A percentile compares a stretch with the other conserved stretches of the same genome.
Conservation (phyloP, 306 rosid genomes). For the Trifolium fragiferum region DNA sequence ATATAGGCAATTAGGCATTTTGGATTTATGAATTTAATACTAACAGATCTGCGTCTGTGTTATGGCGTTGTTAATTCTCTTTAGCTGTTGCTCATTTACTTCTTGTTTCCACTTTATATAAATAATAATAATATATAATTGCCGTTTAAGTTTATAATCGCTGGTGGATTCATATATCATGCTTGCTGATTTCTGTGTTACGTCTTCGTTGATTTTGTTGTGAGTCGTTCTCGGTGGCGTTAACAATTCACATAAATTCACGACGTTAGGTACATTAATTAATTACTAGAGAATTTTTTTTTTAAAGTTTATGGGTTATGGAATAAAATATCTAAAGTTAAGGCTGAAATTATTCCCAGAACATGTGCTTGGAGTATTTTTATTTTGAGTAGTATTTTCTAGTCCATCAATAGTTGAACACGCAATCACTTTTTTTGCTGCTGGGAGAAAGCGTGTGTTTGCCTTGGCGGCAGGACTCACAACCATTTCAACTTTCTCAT, state of each 20-base stretch:
- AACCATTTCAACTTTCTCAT: background rate
- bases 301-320: background rate
- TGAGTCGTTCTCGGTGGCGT: background rate
- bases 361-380: background rate
- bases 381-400: background rate
- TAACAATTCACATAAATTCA: background rate
- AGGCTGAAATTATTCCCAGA: background rate
- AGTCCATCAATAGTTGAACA: background rate
- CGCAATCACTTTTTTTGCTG: background rate
- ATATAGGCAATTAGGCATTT: background rate
- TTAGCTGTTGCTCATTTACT: constrained; percentile 1
- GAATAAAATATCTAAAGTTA: background rate
- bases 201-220: background rate
- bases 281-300: background rate
- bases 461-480: background rate
- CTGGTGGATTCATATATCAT: background rate
- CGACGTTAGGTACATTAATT: too few relatives aligned
- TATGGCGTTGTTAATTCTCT: background rate
- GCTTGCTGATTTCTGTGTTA: background rate
- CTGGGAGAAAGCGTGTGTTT: background rate
- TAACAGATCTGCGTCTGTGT: constrained; percentile 19
- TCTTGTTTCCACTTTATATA: background rate
- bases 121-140: constrained; percentile 19
- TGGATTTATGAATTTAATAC: constrained; percentile 8
- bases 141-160: background rate